Percentiles rank a stretch among this genome's conserved stretches.
phyloP scores from a whole-genome alignment of 306 rosid species.

The Lathyrus oleraceus region DNA sequence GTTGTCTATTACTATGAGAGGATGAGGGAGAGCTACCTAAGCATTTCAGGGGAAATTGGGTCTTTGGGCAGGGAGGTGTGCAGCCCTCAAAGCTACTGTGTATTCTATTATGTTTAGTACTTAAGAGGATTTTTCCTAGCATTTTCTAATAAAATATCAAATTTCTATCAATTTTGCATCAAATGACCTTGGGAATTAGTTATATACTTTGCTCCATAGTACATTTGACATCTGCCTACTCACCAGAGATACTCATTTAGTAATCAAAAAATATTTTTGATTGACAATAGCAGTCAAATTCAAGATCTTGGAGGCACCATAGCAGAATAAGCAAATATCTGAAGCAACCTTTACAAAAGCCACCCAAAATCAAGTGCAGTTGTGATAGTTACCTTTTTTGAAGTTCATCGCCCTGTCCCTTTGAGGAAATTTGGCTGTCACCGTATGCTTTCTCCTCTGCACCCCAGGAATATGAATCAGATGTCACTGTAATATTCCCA shows the following conservation, averaged over 20 bases:
- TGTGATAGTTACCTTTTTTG: conserved; percentile 52
- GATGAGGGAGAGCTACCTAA: background rate
- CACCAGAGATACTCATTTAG: conserved; percentile 8
- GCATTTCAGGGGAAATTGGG: background rate
- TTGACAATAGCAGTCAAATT: background rate
- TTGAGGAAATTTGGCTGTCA: conserved; percentile 69
- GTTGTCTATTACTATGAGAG: background rate
- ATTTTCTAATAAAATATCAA: background rate
- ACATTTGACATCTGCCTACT: background rate
- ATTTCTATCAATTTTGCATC: conserved; percentile 7
- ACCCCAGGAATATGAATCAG: conserved; percentile 76
- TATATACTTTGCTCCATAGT: background rate
- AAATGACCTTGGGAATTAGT: conserved; percentile 13
- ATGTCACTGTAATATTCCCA: conserved; percentile 57
- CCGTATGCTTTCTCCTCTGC: conserved; percentile 75
- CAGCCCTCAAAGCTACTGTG: background rate
- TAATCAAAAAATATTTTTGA: conserved; percentile 4
- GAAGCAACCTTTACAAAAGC: conserved; percentile 1
- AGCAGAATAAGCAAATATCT: conserved; percentile 18
- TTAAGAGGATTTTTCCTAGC: background rate
- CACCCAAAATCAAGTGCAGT: background rate
- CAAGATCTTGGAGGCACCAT: background rate
- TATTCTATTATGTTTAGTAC: background rate
- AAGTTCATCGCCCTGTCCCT: conserved; percentile 47
- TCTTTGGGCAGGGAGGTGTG: background rate